phyloP scores from a whole-genome alignment of 371 early-diverging fungal genomes.

The Batkoa obscura region DNA sequence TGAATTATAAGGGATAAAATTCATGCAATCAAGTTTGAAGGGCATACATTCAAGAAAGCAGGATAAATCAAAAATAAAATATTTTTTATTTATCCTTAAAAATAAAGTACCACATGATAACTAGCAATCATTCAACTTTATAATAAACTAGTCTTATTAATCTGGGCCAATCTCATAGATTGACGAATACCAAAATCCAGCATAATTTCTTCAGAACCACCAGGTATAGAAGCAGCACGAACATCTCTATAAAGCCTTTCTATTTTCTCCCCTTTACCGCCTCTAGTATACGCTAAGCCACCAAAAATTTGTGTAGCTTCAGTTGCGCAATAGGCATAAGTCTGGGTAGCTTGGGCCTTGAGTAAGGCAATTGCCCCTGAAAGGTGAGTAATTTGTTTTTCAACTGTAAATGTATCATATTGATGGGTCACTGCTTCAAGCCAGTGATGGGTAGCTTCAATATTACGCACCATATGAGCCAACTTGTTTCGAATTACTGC shows the following conservation, averaged over 20 bases:
- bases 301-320: conserved; percentile 88
- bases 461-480: conserved; percentile 58
- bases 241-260: conserved; percentile 78
- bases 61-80: no score
- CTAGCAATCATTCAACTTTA: no score
- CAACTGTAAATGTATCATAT: conserved; percentile 34
- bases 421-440: conserved; percentile 54
- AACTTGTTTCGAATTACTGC: conserved; percentile 43
- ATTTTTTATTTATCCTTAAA: no score
- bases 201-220: conserved; percentile 75
- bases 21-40: no score
- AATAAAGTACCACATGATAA: no score
- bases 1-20: no score
- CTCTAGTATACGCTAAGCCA: conserved; percentile 63
- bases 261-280: conserved; percentile 62
- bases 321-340: conserved; percentile 69
- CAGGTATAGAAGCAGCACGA: conserved; percentile 67
- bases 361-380: conserved; percentile 75
- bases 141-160: conserved; percentile 25
- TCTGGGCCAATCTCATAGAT: conserved; percentile 40
- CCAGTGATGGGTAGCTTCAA: conserved; percentile 78
- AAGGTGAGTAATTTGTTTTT: conserved; percentile 42
- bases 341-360: conserved; percentile 71
- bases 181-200: conserved; percentile 60
- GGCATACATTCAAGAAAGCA: no score